phyloP scores from a whole-genome alignment of 1,139 yeast species.

The Lodderomyces margitis region DNA sequence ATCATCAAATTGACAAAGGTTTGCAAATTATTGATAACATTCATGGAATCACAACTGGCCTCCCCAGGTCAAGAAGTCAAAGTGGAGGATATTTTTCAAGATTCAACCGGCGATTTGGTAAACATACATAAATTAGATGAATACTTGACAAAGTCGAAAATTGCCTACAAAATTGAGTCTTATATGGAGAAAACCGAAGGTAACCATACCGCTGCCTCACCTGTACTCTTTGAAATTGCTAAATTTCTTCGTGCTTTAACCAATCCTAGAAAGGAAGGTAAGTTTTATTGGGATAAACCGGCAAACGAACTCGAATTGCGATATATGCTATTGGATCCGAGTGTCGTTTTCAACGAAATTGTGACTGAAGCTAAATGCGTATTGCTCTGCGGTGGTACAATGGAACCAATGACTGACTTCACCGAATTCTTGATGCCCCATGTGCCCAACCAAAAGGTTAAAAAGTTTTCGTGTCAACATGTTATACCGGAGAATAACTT shows the following conservation, averaged over 20 bases:
- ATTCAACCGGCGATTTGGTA: conserved; percentile 65
- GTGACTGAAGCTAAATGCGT: conserved; percentile 69
- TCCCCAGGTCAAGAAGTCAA: conserved; percentile 55
- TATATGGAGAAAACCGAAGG: conserved; percentile 49
- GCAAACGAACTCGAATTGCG: conserved; percentile 39
- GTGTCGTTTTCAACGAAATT: conserved; percentile 64
- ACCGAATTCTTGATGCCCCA: conserved; percentile 65
- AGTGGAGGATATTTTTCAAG: conserved; percentile 52
- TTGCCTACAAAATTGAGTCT: conserved; percentile 81
- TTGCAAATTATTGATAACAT: conserved; percentile 50
- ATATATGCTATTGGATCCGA: conserved; percentile 81
- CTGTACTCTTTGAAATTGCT: conserved; percentile 65
- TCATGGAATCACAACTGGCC: conserved; percentile 31
- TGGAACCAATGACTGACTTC: conserved; percentile 86
- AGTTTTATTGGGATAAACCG: conserved; percentile 61
- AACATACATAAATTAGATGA: conserved; percentile 68
- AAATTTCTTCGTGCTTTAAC: conserved; percentile 64
- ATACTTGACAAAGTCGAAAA: conserved; percentile 65
- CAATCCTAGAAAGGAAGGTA: conserved; percentile 81
- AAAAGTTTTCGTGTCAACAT: conserved; percentile 76
- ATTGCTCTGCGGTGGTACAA: conserved; percentile 90
- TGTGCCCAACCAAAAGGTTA: conserved; percentile 36
- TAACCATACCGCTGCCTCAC: conserved; percentile 33
- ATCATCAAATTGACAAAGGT: conserved; percentile 62
- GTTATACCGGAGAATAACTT: conserved; percentile 73